A percentile compares a stretch with the other conserved stretches of the same genome.
phyloP scores from a whole-genome alignment of 768 basidiomycete species.

The Termitomyces sp. region DNA sequence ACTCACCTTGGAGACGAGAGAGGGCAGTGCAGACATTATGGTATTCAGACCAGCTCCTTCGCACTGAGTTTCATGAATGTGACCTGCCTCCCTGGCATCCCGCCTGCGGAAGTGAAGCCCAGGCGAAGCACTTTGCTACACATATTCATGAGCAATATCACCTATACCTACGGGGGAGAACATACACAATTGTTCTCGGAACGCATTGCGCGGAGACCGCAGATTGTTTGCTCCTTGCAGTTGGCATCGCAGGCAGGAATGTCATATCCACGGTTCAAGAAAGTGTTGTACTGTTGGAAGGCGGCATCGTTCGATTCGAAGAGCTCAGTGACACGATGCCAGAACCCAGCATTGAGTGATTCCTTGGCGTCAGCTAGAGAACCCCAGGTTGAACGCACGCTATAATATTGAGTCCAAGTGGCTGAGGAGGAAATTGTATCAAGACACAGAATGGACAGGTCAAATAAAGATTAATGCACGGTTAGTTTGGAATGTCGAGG shows the following conservation, averaged over 20 bases:
- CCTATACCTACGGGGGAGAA: neutral
- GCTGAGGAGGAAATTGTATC: conserved; percentile 24
- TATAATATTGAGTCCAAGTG: conserved; percentile 53
- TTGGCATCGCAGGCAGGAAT: conserved; percentile 29
- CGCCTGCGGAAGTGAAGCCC: conserved; percentile 9
- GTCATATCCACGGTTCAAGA: conserved; percentile 35
- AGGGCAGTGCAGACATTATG: conserved; percentile 6
- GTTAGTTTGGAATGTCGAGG: conserved; percentile 40
- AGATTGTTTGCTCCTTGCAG: conserved; percentile 40
- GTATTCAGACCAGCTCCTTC: conserved; percentile 8
- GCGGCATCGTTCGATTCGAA: conserved; percentile 43
- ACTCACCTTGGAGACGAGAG: conserved; percentile 3
- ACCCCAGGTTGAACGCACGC: conserved; percentile 50
- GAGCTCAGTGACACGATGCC: conserved; percentile 57
- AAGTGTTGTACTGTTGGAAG: conserved; percentile 43
- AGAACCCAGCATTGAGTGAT: conserved; percentile 50
- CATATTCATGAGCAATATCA: neutral
- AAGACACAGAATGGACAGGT: neutral
- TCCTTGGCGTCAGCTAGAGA: conserved; percentile 37
- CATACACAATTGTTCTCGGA: conserved; percentile 42
- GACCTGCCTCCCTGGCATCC: neutral
- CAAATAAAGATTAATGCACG: conserved; percentile 29
- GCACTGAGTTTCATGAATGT: neutral
- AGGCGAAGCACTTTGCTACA: neutral
- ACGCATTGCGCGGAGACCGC: conserved; percentile 39